Evolutionary conservation across 2,329 filamentous ascomycete species (phyloP).

Genomic region (Xylaria sp.): DNA sequence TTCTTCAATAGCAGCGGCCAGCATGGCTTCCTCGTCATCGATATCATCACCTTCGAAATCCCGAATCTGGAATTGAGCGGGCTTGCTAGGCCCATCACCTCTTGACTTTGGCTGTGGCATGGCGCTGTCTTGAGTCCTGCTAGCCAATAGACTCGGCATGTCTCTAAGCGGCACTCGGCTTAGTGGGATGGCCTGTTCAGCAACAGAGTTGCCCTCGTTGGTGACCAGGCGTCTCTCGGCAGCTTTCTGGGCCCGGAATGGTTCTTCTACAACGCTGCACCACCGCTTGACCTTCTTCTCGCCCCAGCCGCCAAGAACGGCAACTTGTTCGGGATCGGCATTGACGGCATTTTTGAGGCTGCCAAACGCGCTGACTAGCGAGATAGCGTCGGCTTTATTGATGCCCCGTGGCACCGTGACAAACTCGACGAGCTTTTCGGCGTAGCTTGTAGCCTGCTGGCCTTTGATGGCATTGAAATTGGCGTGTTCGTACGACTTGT

Average conservation of each 20-base stretch:
- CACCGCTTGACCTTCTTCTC: slow-evolving; percentile 92
- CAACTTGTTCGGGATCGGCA: slow-evolving; percentile 82
- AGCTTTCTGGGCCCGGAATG: slow-evolving; percentile 76
- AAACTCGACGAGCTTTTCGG: slow-evolving; percentile 87
- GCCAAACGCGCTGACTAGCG: slow-evolving; percentile 88
- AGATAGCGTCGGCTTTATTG: slow-evolving; percentile 93
- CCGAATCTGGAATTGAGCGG: slow-evolving; percentile 41
- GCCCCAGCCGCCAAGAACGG: slow-evolving; percentile 87
- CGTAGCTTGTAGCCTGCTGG: slow-evolving; percentile 80
- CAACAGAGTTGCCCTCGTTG: slow-evolving; percentile 30
- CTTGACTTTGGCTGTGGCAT: slow-evolving; percentile 22
- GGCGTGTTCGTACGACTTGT: slow-evolving; percentile 92
- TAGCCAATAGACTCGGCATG: slow-evolving; percentile 37
- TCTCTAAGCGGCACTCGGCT: slow-evolving; percentile 47
- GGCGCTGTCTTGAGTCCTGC: slow-evolving; percentile 27
- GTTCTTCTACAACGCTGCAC: slow-evolving; percentile 79
- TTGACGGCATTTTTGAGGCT: slow-evolving; percentile 86
- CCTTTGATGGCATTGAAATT: slow-evolving; percentile 79
- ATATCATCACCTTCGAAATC: slow-evolving; percentile 46
- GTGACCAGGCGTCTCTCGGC: slow-evolving; percentile 49
- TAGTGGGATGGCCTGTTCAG: slow-evolving; percentile 45
- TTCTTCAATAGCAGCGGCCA: slow-evolving; percentile 51
- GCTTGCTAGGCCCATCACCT: slow-evolving; percentile 11
- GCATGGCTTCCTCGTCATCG: slow-evolving; percentile 51
- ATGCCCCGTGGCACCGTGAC: slow-evolving; percentile 86